These are phyloP conservation scores for Tetragonia tetragonoides DNA, from an alignment of 148 eudicot species.

Conservation along the genomic window DNA sequence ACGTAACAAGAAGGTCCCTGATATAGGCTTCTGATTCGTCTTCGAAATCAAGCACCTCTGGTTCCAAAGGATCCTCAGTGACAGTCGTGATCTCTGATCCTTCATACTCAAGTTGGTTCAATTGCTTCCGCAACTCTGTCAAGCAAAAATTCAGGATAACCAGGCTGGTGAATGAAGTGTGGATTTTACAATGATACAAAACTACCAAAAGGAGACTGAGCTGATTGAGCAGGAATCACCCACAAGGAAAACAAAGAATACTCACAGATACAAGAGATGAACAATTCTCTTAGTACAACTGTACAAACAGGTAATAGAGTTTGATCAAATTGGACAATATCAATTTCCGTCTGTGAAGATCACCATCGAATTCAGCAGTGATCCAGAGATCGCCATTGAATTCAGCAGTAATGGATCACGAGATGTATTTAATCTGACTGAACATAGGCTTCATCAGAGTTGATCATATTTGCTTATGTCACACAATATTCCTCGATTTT, in stretches of 20 bases:
- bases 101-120: constrained; percentile 64
- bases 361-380: neutral
- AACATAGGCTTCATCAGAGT: neutral
- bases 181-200: too few relatives aligned
- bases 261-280: neutral
- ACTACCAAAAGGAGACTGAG: neutral
- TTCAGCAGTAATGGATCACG: neutral
- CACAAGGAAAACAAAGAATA: neutral
- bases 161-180: too few relatives aligned
- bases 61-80: constrained; percentile 50
- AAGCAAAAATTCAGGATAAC: constrained; percentile 8
- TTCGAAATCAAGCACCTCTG: constrained; percentile 53
- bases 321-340: neutral
- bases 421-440: neutral
- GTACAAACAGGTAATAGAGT: neutral
- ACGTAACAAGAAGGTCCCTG: constrained; percentile 66
- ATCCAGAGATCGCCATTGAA: neutral
- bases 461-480: neutral
- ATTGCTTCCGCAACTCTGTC: constrained; percentile 70
- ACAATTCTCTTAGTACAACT: neutral
- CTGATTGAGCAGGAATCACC: neutral
- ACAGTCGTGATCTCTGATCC: constrained; percentile 46
- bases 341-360: neutral
- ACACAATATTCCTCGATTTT: neutral
- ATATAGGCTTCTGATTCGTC: constrained; percentile 69